Evolutionary conservation across 1,139 yeast genomes (phyloP).

Genomic region (Sugiyamaella grinbergsii): DNA sequence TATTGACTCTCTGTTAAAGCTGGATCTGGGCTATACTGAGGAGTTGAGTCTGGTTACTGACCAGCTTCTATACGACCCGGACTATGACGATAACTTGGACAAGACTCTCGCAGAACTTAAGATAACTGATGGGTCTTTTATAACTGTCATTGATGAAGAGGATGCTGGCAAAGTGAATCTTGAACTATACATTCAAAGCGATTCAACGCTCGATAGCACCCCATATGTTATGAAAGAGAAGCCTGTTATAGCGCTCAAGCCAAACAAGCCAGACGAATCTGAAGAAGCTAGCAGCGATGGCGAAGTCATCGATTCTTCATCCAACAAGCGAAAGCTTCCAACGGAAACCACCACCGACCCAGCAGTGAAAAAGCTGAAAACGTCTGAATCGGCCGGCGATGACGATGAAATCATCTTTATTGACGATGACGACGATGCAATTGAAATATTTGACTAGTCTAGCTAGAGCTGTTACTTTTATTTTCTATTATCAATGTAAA

Average conservation of each 20-base stretch:
- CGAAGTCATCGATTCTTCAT: constrained; percentile 15
- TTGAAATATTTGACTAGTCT: constrained; percentile 33
- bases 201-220: constrained; percentile 16
- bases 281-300: constrained; percentile 21
- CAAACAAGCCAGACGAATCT: constrained; percentile 18
- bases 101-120: constrained; percentile 57
- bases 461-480: not conserved
- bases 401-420: constrained; percentile 31
- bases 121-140: constrained; percentile 57
- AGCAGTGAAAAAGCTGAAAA: constrained; percentile 1
- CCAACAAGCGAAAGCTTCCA: constrained; percentile 8
- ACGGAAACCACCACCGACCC: not conserved
- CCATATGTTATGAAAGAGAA: constrained; percentile 25
- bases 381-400: not conserved
- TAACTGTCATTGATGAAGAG: constrained; percentile 77
- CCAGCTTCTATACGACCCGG: constrained; percentile 76
- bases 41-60: constrained; percentile 67
- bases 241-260: constrained; percentile 27
- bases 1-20: constrained; percentile 49
- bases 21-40: constrained; percentile 59
- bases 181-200: constrained; percentile 57
- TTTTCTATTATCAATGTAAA: not conserved
- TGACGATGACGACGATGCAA: constrained; percentile 37
- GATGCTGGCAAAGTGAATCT: constrained; percentile 61
- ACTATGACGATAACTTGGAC: constrained; percentile 76